Evolutionary conservation across 2,329 filamentous ascomycete species (phyloP), one percentile per base, ranked within the genome.

Genomic region (Aplosporella prunicola): DNA sequence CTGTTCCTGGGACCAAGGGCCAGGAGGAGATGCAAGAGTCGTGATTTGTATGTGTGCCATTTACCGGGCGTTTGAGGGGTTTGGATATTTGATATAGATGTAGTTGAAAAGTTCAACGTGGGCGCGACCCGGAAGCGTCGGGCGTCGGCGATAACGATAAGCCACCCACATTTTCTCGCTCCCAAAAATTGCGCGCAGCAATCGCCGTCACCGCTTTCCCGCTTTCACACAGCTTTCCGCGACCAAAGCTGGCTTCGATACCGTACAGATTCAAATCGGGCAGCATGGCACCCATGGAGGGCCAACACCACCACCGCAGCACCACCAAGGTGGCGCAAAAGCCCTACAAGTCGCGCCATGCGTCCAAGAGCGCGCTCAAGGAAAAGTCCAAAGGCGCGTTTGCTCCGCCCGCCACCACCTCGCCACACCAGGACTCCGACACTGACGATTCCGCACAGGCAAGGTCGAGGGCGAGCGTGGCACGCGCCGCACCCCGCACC

Each of bases 321-420:
- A 95, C 88, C 41, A 94, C 88, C 37, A 98, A 96, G 71, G 69
- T 77, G 52, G 66, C 74, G 47, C 79, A 94, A 65, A 98, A 98
- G 69, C 61, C 80, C 17, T 98, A 88, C 72, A 98, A 98, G 66
- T 86, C 85, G 41, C 80, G 80, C 58, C 88, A 94, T 67, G 76
- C 88, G 26, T 86, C 84, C 44, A 96, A 96, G 62, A 79, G 84
- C 53, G 76, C 85, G 41, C 62, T 95, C 55, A 86, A 91, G 58
- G 85, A 94, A 47, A 71, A 78, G 47, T 74, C 78, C 42, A 96
- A 96, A 70, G 88, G 85, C 87, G 51, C 25, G 49, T n/a, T 31
- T 23, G 16, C 13, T 16, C 17, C 13, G 11, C 10, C 34, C 11
- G 7, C 8, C 25, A 13, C 15, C 10, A 10, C 24, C 18, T 15